Evolutionary conservation across 331 rosid genomes (phyloP), one percentile per base, ranked within the genome.

Genomic region (Cydonia oblonga): DNA sequence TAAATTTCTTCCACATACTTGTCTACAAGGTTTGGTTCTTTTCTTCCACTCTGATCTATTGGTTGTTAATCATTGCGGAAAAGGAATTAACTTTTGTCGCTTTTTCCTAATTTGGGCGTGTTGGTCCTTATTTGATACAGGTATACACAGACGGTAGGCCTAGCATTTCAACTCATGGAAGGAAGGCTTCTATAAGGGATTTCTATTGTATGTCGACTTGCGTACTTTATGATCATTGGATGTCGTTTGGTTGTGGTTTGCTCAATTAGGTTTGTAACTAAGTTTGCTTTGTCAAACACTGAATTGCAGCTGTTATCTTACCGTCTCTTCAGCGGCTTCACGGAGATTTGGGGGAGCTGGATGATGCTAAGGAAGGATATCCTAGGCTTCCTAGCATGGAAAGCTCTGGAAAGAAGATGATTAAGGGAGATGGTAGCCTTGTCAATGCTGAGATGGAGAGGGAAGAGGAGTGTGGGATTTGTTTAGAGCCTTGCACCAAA

Each of bases 391-490:
- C 66, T 10, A 68, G 81, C 77, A 71, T 85, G 66, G 87, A 85
- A 82, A 76, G 70, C 71, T 82, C 76, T 20, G 74, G 75, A 26
- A 82, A 81, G 80, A 79, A 71, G 42, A 71, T 75, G 38, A 68
- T 72, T 46, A 86, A 82, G 75, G 92, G 84, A 71, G 84, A 75
- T 70, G 81, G 75, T 54, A 85, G 80, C 76, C 66, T 88, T 22
- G 71, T 77, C 76, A 84, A 77, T 72, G 68, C 89, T 0, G 96
- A 91, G 69, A 81, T 83, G 79, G 93, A 91, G 77, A 84, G 97
- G 79, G 98, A 93, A 76, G 98, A 90, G 70, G 97, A 93, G 75
- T 93, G 98, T 79, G 98, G 97, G 19, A 93, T 93, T 77, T 93
- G 98, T 85, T 84, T 93, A 80, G 98, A 93, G 86, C 91, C 96